Evolutionary conservation across 345 rosid genomes (phyloP), one percentile per base, ranked within the genome.

Genomic region (Aegle marmelos): DNA sequence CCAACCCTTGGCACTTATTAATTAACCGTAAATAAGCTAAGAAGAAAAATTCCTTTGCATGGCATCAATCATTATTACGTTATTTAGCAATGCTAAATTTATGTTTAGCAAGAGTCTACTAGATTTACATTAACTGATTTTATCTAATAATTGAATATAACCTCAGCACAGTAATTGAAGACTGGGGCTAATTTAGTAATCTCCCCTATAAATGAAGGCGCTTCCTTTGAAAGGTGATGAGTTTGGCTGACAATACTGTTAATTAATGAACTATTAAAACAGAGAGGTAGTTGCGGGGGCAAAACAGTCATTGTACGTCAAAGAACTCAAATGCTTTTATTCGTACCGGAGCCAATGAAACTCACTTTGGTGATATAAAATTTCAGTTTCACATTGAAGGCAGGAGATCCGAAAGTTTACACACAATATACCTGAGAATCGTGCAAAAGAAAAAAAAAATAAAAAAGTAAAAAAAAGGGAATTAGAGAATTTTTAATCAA

Each of bases 401-500:
- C n/a, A 37, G 78, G 73, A 82, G 85, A 88, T 88, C 88, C 87
- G 84, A 84, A 89, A 87, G 78, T 54, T 83, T 76, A 69, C 81
- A 78, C 80, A 65, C 28, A 76, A 76, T 9, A 76, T 70, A 74
- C 79, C 85, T 80, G 83, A 79, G 85, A 82, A 78, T 78, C 81
- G 81, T 73, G 66, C 48, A 57, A 81, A 80, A 74, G 21, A 50
- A 41, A 79, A 58, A 68, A 57, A 74, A 37, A 56, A 66, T 11
- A 41, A 30, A 76, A 60, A 73, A 34, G 59, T 30, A 62, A 82
- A 74, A 68, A 79, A 82, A 45, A 14, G 6, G 48, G 45, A 65
- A 33, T 65, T 65, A 70, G 63, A 72, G 80, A 72, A 74, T 77
- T 79, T 83, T 76, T 66, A 82, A 72, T 80, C 85, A 59, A 70